Base-by-base conservation (phyloP, 2,329 filamentous ascomycete genomes). In the Colletotrichum sp. region DNA sequence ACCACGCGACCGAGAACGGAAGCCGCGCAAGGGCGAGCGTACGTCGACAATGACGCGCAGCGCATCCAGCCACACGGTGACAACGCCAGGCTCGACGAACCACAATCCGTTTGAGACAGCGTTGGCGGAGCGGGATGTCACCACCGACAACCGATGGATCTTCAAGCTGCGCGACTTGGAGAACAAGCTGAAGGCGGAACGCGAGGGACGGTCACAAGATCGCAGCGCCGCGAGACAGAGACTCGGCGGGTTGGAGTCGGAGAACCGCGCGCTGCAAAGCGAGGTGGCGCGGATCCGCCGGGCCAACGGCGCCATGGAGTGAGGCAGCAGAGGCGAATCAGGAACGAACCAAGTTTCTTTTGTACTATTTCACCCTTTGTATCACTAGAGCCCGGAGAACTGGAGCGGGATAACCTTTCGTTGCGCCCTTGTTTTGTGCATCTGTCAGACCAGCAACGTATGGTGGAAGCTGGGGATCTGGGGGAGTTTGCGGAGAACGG, bases 151-250 rank as follows among this genome's bases (percentile, higher is more conserved):
- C 78, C 92, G 94, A 79, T 98, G 95, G 95, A 92, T 98, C 78
- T 91, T 98, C 78, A 89, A 97, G 8, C 88, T 99, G 39, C 92
- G 95, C 73, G 96, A 99, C 82, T 88, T 99, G 79, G 97, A 99
- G 87, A 91, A 93, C 79, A 92, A 98, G 80, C 88, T 99, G 22
- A 98, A 98, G 84, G 93, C 95, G 62, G 97, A 99, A 86, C 89
- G 97, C 16, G 97, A 99, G 84, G 96, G 93, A 2, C 88, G 97
- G 61, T 88, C 98, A 69, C 88, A 98, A 74, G 97, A 99, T 85
- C 92, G 97, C 5, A 94, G 91, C 64, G 96, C 95, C 29, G 96
- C 96, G 32, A 88, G 95, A 71, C 94, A 96, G 86, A 89, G 96
- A 69, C 86, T 98, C 1, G 93, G 95, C 75, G 94, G 96, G 77